Evolutionary conservation across 2,329 filamentous ascomycete species (phyloP).

Genomic region (Cercospora sesami): DNA sequence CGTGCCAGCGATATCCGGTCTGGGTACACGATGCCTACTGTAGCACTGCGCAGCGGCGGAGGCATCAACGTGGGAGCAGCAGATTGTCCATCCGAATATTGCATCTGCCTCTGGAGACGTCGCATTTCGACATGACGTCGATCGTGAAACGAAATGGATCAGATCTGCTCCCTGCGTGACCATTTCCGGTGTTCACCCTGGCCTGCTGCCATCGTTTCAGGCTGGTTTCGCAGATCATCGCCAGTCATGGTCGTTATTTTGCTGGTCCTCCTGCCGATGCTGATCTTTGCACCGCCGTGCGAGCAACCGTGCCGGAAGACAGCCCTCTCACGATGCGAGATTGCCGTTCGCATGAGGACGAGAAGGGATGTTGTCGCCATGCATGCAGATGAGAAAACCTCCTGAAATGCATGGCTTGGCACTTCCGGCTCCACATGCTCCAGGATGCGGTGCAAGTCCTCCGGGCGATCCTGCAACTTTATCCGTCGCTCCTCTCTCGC

Average conservation of each 20-base stretch:
- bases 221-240: neutral
- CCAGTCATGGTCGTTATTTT: neutral
- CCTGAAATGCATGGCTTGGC: neutral
- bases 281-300: neutral
- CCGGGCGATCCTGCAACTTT: neutral
- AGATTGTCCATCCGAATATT: neutral
- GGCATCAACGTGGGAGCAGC: neutral
- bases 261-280: neutral
- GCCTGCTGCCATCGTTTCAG: neutral
- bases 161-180: neutral
- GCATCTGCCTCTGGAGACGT: neutral
- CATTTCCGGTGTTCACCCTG: conserved; percentile 2
- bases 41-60: neutral
- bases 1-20: neutral
- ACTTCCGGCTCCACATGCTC: neutral
- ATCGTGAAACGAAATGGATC: neutral
- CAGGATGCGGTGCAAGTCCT: neutral
- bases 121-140: conserved; percentile 1
- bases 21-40: neutral
- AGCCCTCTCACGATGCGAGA: neutral
- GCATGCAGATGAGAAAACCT: neutral
- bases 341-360: neutral
- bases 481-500: neutral
- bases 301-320: neutral
- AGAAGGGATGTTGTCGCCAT: neutral